Conservation (phyloP, 1,284 basidiomycete species). For the Pascua sp. region DNA sequence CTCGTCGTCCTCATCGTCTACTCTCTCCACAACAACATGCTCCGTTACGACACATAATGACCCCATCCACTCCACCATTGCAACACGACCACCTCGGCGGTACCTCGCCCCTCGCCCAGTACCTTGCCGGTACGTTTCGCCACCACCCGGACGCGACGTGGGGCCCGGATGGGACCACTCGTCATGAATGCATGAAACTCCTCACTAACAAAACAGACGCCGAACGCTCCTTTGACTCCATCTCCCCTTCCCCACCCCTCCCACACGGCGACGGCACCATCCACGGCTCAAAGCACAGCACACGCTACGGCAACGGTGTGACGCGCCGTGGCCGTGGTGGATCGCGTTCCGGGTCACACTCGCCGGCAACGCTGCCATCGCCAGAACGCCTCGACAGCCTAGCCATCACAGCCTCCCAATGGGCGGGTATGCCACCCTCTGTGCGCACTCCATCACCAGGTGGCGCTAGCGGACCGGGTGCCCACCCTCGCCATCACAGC, state of each 20-base stretch:
- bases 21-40: background rate
- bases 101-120: constrained; percentile 14
- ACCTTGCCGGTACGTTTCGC: constrained; percentile 13
- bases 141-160: no score
- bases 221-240: constrained; percentile 16
- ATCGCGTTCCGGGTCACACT: no score
- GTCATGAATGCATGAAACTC: background rate
- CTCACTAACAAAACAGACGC: constrained; percentile 10
- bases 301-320: no score
- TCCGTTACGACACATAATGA: background rate
- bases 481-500: no score
- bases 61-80: background rate
- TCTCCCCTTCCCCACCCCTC: no score
- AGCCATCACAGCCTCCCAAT: background rate
- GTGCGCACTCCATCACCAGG: no score
- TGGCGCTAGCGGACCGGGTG: no score
- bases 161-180: background rate
- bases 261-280: no score
- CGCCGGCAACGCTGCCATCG: no score
- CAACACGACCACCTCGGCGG: background rate
- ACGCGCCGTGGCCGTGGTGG: no score
- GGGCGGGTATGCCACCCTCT: background rate
- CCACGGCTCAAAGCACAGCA: no score
- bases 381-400: no score
- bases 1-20: background rate